These are phyloP conservation scores for Apiospora saccharicola DNA, from an alignment of 2,329 filamentous ascomycete genomes.

Conservation along the genomic window DNA sequence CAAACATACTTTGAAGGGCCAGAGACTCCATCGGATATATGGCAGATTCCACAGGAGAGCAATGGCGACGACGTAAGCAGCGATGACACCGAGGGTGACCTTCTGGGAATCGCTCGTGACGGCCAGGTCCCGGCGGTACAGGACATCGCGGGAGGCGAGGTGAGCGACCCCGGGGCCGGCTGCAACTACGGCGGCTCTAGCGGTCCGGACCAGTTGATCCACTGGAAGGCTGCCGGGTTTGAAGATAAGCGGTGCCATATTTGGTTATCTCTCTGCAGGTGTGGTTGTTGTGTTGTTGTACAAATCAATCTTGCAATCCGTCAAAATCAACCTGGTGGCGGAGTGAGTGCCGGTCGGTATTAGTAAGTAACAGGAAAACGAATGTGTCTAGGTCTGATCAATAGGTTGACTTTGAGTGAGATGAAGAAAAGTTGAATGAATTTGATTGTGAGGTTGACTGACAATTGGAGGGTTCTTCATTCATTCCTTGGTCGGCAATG, in stretches of 20 bases:
- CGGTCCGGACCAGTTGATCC: constrained; percentile 36
- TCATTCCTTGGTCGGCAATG: constrained; percentile 1
- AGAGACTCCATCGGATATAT: constrained; percentile 76
- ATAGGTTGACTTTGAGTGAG: not conserved
- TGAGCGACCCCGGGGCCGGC: constrained; percentile 38
- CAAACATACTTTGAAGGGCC: constrained; percentile 78
- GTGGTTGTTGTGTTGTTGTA: not conserved
- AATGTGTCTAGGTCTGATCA: not conserved
- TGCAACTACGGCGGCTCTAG: constrained; percentile 37
- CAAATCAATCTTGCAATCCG: not conserved
- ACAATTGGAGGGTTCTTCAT: not conserved
- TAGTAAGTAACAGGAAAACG: not conserved
- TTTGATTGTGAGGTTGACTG: constrained; percentile 9
- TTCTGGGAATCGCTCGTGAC: constrained; percentile 72
- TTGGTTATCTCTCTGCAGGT: not conserved
- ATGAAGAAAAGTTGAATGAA: not conserved
- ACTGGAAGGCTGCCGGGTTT: constrained; percentile 33
- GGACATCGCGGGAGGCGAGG: constrained; percentile 37
- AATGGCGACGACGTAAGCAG: constrained; percentile 74
- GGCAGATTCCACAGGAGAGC: constrained; percentile 82
- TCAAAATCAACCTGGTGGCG: not conserved
- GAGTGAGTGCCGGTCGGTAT: not conserved
- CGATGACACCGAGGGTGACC: constrained; percentile 76
- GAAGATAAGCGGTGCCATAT: constrained; percentile 38
- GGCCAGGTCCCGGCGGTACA: constrained; percentile 60